These are phyloP conservation scores for Grosmannia clavigera DNA, from an alignment of 2,329 filamentous ascomycete genomes.

Conservation along the genomic window DNA sequence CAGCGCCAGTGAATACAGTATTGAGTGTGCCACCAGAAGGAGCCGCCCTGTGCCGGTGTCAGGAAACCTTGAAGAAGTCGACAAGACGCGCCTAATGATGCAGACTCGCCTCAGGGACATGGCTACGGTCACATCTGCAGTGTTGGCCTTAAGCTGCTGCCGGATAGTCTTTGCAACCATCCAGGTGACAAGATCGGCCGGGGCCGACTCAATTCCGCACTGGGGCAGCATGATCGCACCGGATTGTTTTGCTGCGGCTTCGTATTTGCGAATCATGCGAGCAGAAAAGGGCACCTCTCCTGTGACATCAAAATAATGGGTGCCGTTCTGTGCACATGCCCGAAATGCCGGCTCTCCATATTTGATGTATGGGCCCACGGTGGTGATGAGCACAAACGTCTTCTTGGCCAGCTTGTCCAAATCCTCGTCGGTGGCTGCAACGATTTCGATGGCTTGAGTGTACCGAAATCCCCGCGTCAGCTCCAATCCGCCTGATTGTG, in stretches of 20 bases:
- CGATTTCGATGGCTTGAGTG: conserved; percentile 37
- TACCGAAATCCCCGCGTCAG: not conserved
- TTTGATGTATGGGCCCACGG: conserved; percentile 45
- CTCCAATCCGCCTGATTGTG: not conserved
- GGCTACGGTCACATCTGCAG: conserved; percentile 41
- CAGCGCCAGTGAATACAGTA: conserved; percentile 49
- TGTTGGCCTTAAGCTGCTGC: conserved; percentile 33
- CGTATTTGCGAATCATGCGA: conserved; percentile 50
- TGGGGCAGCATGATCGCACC: conserved; percentile 51
- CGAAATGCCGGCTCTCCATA: conserved; percentile 48
- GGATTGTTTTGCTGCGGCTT: conserved; percentile 34
- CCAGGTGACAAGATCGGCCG: conserved; percentile 47
- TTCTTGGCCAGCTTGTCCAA: conserved; percentile 40
- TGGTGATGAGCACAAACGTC: conserved; percentile 42
- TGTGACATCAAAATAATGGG: conserved; percentile 52
- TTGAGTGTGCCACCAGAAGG: conserved; percentile 57
- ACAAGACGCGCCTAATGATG: not conserved
- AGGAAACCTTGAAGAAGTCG: not conserved
- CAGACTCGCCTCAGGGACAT: conserved; percentile 14
- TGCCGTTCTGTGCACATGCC: conserved; percentile 49
- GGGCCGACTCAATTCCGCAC: conserved; percentile 48
- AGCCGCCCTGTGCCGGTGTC: conserved; percentile 21
- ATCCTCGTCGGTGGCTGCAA: conserved; percentile 31
- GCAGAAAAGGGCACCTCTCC: conserved; percentile 46
- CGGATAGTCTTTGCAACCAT: conserved; percentile 38